A percentile compares a stretch with the other conserved stretches of the same genome.
phyloP scores from a whole-genome alignment of 1,284 basidiomycete species.

The Boletus sp. region DNA sequence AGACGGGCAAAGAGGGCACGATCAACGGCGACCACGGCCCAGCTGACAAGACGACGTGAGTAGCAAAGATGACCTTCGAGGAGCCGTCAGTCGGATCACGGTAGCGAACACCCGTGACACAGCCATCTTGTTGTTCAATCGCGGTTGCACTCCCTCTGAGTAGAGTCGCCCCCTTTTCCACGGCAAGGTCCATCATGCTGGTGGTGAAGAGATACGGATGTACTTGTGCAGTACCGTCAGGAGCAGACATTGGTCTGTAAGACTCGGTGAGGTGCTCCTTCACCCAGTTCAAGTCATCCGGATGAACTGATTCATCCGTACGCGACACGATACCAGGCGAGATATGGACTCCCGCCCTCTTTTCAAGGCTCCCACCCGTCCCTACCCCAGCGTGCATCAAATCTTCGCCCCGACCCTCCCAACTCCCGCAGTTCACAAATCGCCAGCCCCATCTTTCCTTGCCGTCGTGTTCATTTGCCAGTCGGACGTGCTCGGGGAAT shows the following conservation, averaged over 20 bases:
- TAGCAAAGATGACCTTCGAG: constrained; percentile 45
- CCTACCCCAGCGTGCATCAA: constrained; percentile 24
- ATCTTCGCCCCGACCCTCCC: constrained; percentile 57
- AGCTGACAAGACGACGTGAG: constrained; percentile 71
- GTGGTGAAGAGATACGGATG: constrained; percentile 79
- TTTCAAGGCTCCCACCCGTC: constrained; percentile 45
- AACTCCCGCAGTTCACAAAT: constrained; percentile 58
- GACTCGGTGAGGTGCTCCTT: constrained; percentile 53
- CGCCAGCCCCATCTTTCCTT: constrained; percentile 80
- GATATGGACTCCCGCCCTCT: constrained; percentile 45
- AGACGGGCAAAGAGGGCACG: constrained; percentile 49
- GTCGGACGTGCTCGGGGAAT: constrained; percentile 73
- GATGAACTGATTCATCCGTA: constrained; percentile 41
- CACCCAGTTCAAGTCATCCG: constrained; percentile 62
- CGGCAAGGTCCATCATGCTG: constrained; percentile 68
- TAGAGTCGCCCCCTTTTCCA: constrained; percentile 48
- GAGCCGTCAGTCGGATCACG: constrained; percentile 33
- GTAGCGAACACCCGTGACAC: constrained; percentile 55
- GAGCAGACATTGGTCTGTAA: constrained; percentile 57
- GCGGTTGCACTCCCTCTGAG: constrained; percentile 43
- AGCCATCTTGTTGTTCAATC: constrained; percentile 39
- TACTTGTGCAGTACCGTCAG: constrained; percentile 71
- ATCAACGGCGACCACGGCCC: constrained; percentile 83
- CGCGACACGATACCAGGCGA: constrained; percentile 13
- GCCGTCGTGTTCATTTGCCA: constrained; percentile 75